Base-by-base conservation (phyloP, 345 rosid species). In the Streptanthus diversifolius region DNA sequence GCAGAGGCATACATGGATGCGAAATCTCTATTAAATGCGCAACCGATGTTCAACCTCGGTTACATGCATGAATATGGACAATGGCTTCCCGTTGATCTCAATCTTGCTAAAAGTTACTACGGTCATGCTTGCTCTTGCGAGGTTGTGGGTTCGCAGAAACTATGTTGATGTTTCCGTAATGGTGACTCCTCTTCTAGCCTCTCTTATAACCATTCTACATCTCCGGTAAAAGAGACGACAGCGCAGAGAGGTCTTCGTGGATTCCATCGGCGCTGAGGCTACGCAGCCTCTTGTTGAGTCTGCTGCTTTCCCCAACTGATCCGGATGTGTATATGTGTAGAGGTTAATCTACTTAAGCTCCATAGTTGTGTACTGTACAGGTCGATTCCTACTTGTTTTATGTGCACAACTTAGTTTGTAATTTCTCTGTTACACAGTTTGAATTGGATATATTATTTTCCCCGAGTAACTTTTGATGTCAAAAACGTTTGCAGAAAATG, bases 1-100 rank as follows among this genome's bases (percentile, higher is more conserved):
- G 96, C 96, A 13, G 95, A 91, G 74, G 99, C 97, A 18, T 95
- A 91, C 84, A 85, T 83, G 90, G 87, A 90, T 81, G 97, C 99
- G 1, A 91, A 83, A 80, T 85, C 89, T 63, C 96, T 87, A 75
- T 75, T 86, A 14, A 95, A 95, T 68, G 89, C 95, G 0, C 95
- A 91, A 77, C 91, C 99, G 12, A 83, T 91, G 95, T 95, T 95
- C 86, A 91, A 95, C 81, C 95, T 91, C 9, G 96, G 99, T 0
- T 91, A 91, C 83, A 95, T 95, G 99, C 90, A 93, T 68, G 97
- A 93, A 58, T 90, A 91, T 80, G 96, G 97, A 55, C 85, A 79
- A 77, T 96, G 99, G 19, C 87, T 89, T 79, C 96, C 95, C 11
- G 76, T 80, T 49, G 97, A 91, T 80, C 96, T 93, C 79, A 87